Evolutionary conservation across 768 basidiomycete genomes (phyloP), one percentile per base, ranked within the genome.

Genomic region (Tulasnella sp.): DNA sequence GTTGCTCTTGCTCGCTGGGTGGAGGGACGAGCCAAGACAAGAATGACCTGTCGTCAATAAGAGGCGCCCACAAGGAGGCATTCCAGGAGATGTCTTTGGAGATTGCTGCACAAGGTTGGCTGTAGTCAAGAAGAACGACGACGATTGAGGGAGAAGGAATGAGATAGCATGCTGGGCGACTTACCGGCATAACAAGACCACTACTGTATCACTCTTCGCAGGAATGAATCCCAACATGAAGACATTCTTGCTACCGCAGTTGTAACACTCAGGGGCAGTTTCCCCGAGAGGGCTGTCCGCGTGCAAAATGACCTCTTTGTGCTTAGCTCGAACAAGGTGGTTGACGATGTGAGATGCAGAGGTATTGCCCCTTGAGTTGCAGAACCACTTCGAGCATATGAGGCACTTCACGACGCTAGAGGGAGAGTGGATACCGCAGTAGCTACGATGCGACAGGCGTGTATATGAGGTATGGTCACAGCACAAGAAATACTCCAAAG

Each of bases 171-270:
- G 54, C 53, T 45, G 23, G 31, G 23, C 31, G 19, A 75, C 86
- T 61, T 65, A 93, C 92, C 94, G 85, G 68, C 93, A 99, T 15
- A 99, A 77, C 15, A 99, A 75, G 32, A 99, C 94, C 34, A 99
- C 96, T 36, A 99, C 96, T 4, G 96, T 98, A 66, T 99, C 96
- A 66, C 88, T 90, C 73, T 99, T 99, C 17, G 96, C 96, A 2
- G 96, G 96, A 65, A 99, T 99, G 66, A 99, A 99, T 3, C 96
- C 96, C 15, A 99, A 79, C 87, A 97, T 92, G 67, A 99, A 99
- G 11, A 98, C 96, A 66, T 99, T 99, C 72, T 96, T 97, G 74
- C 88, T 93, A 14, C 96, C 96, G 66, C 96, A 99, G 66, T 92
- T 93, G 75, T 99, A 99, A 69, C 96, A 99, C 72, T 99, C 96